Evolutionary conservation across 73 alveolate species (phyloP).

Genomic region (Durusdinium trenchii): DNA sequence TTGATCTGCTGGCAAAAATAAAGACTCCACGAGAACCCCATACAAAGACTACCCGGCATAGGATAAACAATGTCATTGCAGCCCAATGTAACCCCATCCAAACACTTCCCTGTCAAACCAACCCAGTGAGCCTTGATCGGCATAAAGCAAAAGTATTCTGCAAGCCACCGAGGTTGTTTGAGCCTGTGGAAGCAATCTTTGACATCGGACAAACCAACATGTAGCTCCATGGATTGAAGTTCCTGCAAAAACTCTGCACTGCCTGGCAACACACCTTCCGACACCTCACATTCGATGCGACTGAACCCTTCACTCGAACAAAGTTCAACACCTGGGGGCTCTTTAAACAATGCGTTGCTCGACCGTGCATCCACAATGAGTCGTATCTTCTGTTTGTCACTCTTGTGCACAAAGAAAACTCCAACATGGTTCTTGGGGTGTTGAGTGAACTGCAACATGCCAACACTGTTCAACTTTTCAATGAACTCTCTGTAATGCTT

Average conservation of each 20-base stretch:
- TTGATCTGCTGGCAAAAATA: slow-evolving; percentile 7
- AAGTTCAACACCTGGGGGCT: slow-evolving; percentile 8
- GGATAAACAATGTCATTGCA: background rate
- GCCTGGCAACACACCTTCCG: background rate
- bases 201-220: background rate
- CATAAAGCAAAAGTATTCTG: background rate
- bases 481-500: background rate
- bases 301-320: slow-evolving; percentile 29
- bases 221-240: background rate
- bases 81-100: background rate
- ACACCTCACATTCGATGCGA: slow-evolving; percentile 4
- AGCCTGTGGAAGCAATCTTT: slow-evolving; percentile 42
- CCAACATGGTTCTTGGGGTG: background rate
- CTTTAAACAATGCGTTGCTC: background rate
- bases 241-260: background rate
- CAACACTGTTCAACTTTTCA: background rate
- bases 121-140: slow-evolving; percentile 13
- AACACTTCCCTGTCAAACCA: background rate
- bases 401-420: slow-evolving; percentile 9
- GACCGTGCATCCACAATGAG: slow-evolving; percentile 37
- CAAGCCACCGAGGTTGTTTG: background rate
- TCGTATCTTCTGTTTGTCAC: background rate
- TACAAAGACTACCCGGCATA: background rate
- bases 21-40: slow-evolving; percentile 7
- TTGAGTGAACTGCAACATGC: background rate